Conservation (phyloP, 345 rosid genomes). For the Orychophragmus violaceus region DNA sequence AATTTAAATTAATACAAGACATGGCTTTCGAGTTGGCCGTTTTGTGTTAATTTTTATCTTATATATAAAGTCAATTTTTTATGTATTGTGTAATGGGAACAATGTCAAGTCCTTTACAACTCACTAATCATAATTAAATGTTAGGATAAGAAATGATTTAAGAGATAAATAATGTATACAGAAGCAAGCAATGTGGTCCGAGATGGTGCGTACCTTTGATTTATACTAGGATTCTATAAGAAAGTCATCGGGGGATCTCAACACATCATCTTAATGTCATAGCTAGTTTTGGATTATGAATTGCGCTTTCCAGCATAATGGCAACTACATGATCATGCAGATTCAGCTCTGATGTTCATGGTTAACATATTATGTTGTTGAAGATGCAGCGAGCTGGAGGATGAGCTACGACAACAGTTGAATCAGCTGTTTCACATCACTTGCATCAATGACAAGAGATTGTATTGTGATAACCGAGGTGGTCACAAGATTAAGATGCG, state of each 20-base stretch:
- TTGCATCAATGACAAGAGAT: too few species aligned
- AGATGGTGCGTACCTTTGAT: not conserved
- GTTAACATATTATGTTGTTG: too few species aligned
- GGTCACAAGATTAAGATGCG: too few species aligned
- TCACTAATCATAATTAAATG: constrained; percentile 17
- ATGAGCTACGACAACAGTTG: too few species aligned
- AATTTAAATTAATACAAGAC: constrained; percentile 22
- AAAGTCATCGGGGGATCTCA: not conserved
- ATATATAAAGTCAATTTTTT: constrained; percentile 13
- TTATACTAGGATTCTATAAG: not conserved
- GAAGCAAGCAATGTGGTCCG: not conserved
- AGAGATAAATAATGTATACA: not conserved
- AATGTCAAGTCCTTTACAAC: constrained; percentile 26
- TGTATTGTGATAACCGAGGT: too few species aligned
- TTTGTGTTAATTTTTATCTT: constrained; percentile 11
- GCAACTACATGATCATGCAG: too few species aligned
- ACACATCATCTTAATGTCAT: not conserved
- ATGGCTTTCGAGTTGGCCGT: constrained; percentile 24
- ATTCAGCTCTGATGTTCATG: too few species aligned
- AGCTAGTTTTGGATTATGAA: not conserved
- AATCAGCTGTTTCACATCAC: too few species aligned
- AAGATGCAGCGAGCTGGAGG: too few species aligned
- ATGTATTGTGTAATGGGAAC: constrained; percentile 17
- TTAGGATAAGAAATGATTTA: not conserved
- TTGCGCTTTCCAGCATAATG: not conserved